Percentiles rank a stretch among this genome's conserved stretches.
Evolutionary conservation across 805 yeast species (phyloP).

Genomic region (Cyberlindnera japonica): DNA sequence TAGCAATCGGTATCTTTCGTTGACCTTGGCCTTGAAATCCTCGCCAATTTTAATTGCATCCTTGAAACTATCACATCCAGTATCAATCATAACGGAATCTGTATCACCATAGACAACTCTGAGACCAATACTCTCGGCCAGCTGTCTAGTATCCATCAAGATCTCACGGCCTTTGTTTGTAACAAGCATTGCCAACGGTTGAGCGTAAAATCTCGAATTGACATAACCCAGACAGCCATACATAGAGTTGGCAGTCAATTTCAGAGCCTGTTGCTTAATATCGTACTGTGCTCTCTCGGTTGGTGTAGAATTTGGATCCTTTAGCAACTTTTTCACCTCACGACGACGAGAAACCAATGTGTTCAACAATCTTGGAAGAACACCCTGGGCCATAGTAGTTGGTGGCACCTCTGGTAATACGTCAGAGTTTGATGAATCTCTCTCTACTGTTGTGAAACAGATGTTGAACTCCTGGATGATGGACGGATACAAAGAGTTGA

Average conservation of each 20-base stretch:
- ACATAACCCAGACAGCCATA: constrained; percentile 96
- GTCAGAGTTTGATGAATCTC: constrained; percentile 54
- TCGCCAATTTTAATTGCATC: constrained; percentile 84
- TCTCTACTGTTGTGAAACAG: constrained; percentile 91
- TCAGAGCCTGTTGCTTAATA: constrained; percentile 92
- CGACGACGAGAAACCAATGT: constrained; percentile 88
- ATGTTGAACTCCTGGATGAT: constrained; percentile 96
- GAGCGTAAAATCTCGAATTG: constrained; percentile 89
- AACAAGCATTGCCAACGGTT: constrained; percentile 92
- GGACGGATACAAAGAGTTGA: constrained; percentile 94
- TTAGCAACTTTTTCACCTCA: constrained; percentile 83
- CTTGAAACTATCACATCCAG: constrained; percentile 61
- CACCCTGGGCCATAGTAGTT: constrained; percentile 60
- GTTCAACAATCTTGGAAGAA: constrained; percentile 78
- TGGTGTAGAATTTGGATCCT: constrained; percentile 61
- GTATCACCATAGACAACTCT: constrained; percentile 97
- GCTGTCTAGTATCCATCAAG: constrained; percentile 84
- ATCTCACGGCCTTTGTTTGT: constrained; percentile 96
- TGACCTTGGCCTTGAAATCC: constrained; percentile 78
- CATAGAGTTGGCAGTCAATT: constrained; percentile 98
- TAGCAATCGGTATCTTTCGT: constrained; percentile 78
- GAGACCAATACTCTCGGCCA: constrained; percentile 81
- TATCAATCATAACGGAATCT: constrained; percentile 97
- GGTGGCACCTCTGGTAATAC: constrained; percentile 70
- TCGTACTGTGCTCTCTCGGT: constrained; percentile 81